These are phyloP conservation scores for Pezicula neosporulosa DNA, from an alignment of 2,329 filamentous ascomycete species.

Conservation along the genomic window DNA sequence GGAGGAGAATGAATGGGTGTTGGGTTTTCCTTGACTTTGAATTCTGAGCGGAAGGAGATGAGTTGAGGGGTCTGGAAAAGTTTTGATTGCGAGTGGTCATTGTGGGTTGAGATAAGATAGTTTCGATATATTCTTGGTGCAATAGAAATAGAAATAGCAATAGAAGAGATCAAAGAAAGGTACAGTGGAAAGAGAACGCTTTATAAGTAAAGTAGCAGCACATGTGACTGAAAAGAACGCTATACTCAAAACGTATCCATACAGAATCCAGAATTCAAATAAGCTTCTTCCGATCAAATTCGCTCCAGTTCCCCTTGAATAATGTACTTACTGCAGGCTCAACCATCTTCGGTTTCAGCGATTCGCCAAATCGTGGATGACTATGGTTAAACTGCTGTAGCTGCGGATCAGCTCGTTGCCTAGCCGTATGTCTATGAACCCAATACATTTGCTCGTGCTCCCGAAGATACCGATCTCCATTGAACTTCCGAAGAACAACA, in stretches of 20 bases:
- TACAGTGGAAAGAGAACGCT: too few relatives aligned
- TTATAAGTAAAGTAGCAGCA: too few relatives aligned
- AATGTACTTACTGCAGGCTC: neutral
- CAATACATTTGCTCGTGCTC: slow-evolving; percentile 35
- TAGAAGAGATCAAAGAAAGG: too few relatives aligned
- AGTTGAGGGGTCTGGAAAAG: neutral
- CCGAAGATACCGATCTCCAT: slow-evolving; percentile 50
- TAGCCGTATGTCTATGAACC: slow-evolving; percentile 1
- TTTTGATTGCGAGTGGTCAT: neutral
- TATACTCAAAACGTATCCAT: too few relatives aligned
- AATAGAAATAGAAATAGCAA: too few relatives aligned
- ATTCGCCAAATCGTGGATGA: neutral
- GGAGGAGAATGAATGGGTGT: slow-evolving; percentile 11
- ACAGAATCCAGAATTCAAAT: neutral
- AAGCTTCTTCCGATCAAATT: neutral
- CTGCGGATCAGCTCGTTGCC: neutral
- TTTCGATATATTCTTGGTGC: neutral
- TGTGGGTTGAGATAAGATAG: too few relatives aligned
- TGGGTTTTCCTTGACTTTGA: neutral
- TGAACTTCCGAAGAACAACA: slow-evolving; percentile 53
- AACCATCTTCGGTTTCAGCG: neutral
- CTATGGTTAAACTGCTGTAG: neutral
- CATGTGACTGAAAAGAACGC: too few relatives aligned
- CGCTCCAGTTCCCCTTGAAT: neutral
- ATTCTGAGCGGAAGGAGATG: neutral